These are phyloP conservation scores for Fusarium sp. DNA, from an alignment of 2,329 filamentous ascomycete genomes.

Conservation along the genomic window DNA sequence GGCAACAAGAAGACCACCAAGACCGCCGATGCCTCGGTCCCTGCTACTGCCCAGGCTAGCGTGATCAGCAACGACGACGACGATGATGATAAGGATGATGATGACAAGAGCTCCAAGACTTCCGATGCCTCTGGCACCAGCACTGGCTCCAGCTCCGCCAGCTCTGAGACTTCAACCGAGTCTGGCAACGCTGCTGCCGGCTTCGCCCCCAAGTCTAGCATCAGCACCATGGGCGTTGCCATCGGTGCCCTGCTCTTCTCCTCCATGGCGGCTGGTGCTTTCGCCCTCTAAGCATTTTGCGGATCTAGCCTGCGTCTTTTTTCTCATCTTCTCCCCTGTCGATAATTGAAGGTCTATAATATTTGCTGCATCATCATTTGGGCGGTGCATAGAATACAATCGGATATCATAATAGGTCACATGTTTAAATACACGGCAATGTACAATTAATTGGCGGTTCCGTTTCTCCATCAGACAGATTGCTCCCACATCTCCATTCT, in stretches of 20 bases:
- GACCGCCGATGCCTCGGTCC: slow-evolving; percentile 49
- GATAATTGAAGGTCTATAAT: slow-evolving; percentile 32
- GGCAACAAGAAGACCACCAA: slow-evolving; percentile 52
- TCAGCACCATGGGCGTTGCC: slow-evolving; percentile 54
- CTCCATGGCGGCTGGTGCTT: slow-evolving; percentile 48
- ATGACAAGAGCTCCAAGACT: slow-evolving; percentile 18
- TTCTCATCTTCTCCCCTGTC: slow-evolving; percentile 15
- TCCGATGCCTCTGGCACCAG: slow-evolving; percentile 21
- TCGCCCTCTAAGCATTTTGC: slow-evolving; percentile 44
- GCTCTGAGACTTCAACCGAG: slow-evolving; percentile 27
- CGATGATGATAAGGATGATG: slow-evolving; percentile 21
- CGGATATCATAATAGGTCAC: slow-evolving; percentile 33
- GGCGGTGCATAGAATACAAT: slow-evolving; percentile 10
- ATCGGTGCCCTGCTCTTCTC: slow-evolving; percentile 58
- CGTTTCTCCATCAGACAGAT: slow-evolving; percentile 7
- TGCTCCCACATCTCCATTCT: background rate
- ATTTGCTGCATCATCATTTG: slow-evolving; percentile 17
- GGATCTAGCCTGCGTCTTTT: background rate
- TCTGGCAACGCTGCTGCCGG: slow-evolving; percentile 44
- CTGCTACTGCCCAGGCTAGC: slow-evolving; percentile 53
- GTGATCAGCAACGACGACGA: slow-evolving; percentile 48
- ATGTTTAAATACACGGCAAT: slow-evolving; percentile 25
- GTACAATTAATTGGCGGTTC: slow-evolving; percentile 27
- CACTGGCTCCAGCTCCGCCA: slow-evolving; percentile 24
- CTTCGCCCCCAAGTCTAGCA: slow-evolving; percentile 42